Percentiles rank a stretch among this genome's conserved stretches.
Evolutionary conservation across 305 asterid genomes (phyloP).

Genomic region (Solanum hybrid): DNA sequence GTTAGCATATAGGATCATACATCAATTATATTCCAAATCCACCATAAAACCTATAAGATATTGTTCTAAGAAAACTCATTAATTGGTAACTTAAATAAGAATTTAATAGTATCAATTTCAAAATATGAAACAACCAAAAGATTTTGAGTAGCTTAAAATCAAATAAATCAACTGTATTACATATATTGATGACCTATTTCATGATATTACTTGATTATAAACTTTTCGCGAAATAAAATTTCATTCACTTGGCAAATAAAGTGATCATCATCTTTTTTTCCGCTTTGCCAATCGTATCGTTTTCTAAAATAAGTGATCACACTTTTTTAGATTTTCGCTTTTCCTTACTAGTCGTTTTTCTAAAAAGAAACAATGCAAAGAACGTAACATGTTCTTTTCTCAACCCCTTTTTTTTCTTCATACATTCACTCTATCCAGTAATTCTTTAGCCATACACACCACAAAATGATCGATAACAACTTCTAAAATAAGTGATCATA

Average conservation of each 20-base stretch:
- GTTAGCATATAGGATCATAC: neutral
- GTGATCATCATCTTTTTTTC: neutral
- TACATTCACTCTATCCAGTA: neutral
- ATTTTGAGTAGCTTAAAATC: neutral
- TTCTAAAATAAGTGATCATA: neutral
- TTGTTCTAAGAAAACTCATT: neutral
- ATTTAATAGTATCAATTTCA: neutral
- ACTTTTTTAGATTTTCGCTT: neutral
- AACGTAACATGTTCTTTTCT: neutral
- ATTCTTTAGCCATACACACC: neutral
- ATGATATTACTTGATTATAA: neutral
- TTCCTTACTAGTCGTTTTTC: neutral
- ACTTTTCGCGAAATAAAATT: rapidly evolving
- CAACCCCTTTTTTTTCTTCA: neutral
- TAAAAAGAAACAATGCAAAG: neutral
- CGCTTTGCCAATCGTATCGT: neutral
- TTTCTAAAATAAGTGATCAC: neutral
- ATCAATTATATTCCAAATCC: neutral
- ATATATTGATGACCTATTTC: neutral
- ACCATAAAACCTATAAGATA: neutral
- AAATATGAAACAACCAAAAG: neutral
- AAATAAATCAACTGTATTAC: too few species aligned
- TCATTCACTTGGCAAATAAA: neutral
- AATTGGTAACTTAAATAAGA: neutral
- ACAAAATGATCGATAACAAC: neutral